These are phyloP conservation scores for Zelonia costaricensis DNA, from an alignment of 208 protist species.

Conservation along the genomic window DNA sequence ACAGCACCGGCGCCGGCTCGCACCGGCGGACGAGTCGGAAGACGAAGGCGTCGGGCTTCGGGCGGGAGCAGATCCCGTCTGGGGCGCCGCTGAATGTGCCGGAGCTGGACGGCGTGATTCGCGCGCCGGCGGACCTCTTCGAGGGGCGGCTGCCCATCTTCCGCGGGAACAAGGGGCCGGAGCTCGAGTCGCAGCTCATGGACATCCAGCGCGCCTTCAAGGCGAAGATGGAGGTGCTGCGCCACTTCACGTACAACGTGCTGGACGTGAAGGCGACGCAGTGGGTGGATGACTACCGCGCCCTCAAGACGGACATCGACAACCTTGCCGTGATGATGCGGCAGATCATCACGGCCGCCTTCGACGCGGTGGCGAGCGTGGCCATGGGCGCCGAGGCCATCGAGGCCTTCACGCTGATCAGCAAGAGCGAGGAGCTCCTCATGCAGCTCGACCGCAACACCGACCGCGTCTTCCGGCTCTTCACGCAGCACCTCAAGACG, in stretches of 20 bases:
- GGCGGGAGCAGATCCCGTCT: constrained; percentile 24
- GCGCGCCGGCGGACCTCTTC: constrained; percentile 47
- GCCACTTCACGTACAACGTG: constrained; percentile 94
- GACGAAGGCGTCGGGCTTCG: constrained; percentile 27
- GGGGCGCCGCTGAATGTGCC: constrained; percentile 59
- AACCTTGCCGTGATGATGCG: constrained; percentile 97
- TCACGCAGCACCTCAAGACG: constrained; percentile 74
- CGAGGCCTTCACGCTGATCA: constrained; percentile 95
- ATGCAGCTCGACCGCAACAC: constrained; percentile 93
- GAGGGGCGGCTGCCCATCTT: constrained; percentile 90
- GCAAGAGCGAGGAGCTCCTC: constrained; percentile 94
- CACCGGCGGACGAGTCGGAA: constrained; percentile 16
- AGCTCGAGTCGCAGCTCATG: constrained; percentile 93
- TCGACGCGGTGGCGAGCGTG: constrained; percentile 92
- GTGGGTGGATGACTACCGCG: constrained; percentile 97
- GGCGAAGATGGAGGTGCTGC: constrained; percentile 90
- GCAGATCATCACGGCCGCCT: constrained; percentile 97
- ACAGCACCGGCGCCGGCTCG: constrained; percentile 11
- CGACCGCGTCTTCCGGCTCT: constrained; percentile 89
- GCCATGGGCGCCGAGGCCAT: constrained; percentile 94
- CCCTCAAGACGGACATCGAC: constrained; percentile 96
- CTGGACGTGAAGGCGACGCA: constrained; percentile 97
- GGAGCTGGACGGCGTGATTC: constrained; percentile 57
- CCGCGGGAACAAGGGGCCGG: constrained; percentile 94
- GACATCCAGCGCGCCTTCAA: constrained; percentile 96